Evolutionary conservation across 2,329 filamentous ascomycete species (phyloP), one percentile per base, ranked within the genome.

Genomic region (Pseudogymnoascus sp.): DNA sequence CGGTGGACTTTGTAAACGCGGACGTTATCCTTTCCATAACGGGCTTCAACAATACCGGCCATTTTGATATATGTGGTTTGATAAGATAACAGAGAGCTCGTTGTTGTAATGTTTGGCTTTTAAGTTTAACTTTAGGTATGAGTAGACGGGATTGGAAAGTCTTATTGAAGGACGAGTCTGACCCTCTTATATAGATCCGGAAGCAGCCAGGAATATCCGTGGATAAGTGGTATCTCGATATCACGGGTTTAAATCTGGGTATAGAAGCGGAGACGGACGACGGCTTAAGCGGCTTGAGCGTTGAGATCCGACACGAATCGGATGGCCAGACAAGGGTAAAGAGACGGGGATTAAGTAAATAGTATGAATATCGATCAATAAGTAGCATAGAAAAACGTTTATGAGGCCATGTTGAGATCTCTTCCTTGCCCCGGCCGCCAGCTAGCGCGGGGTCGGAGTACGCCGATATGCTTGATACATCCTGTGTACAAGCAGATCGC

Each of bases 1-100:
- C 86, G 86, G 72, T 95, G 83, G 71, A 97, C 92, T 78, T 99
- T 99, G 85, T 89, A 96, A 71, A 99, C 86, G 72, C 94, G 92
- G 82, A 99, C 89, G 80, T 99, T 97, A 84, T 97, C 94, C 85
- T 99, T 93, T 79, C 90, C 90, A 75, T 92, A 93, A 73, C 87
- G 86, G 70, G 90, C 89, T 71, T 84, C 78, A 64, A 82, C 79
- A 64, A 87, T 76, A 68, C 75, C 74, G 66, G 84, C 76, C 83
- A 87, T 86, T 63, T 58, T 74, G 66, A 38, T 59, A 41, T 21
- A 39, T 27, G 48, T 55, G 29, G 8, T 33, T 55, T 55, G 21
- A 21, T 55, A 5, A 55, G 29, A 10, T 21, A 55, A 55, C 8
- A 15, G 9, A 55, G 31, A 35, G 25, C 13, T 33, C n/a, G 29